Evolutionary conservation across 805 yeast genomes (phyloP).

Genomic region (Metschnikowia koreensis): DNA sequence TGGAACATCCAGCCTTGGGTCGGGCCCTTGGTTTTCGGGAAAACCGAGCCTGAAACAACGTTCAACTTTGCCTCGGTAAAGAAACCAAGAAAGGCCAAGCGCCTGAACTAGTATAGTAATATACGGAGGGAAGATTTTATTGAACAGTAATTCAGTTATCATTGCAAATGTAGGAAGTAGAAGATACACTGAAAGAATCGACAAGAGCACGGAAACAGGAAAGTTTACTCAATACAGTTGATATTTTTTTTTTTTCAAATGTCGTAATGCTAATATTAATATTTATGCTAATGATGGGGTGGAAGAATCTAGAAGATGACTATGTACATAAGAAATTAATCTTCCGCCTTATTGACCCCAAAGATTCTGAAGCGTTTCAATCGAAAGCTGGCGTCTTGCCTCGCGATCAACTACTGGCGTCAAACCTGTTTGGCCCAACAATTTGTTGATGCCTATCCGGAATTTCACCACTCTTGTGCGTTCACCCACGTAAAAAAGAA

Average conservation of each 20-base stretch:
- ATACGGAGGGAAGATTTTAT: neutral
- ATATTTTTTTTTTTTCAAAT: too few relatives aligned
- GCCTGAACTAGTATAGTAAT: neutral
- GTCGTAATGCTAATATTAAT: too few relatives aligned
- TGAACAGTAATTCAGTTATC: too few relatives aligned
- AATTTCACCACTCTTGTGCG: slow-evolving; percentile 22
- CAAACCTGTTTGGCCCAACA: slow-evolving; percentile 9
- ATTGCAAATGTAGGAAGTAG: too few relatives aligned
- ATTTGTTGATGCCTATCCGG: slow-evolving; percentile 23
- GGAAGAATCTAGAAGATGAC: too few relatives aligned
- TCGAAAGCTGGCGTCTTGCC: slow-evolving; percentile 26
- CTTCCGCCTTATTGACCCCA: slow-evolving; percentile 2
- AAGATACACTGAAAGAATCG: too few relatives aligned
- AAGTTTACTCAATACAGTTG: too few relatives aligned
- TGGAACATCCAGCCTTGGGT: slow-evolving; percentile 94
- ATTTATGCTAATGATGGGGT: neutral
- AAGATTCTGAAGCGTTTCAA: slow-evolving; percentile 21
- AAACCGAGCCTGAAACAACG: slow-evolving; percentile 29
- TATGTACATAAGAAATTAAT: too few relatives aligned
- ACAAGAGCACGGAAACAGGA: too few relatives aligned
- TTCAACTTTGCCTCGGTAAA: slow-evolving; percentile 33
- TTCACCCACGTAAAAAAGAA: slow-evolving; percentile 22
- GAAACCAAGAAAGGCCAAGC: slow-evolving; percentile 1
- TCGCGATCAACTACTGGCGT: slow-evolving; percentile 18
- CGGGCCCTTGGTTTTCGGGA: slow-evolving; percentile 76